These are phyloP conservation scores for Leucogyrophana mollusca DNA, from an alignment of 768 basidiomycete species.

Conservation along the genomic window DNA sequence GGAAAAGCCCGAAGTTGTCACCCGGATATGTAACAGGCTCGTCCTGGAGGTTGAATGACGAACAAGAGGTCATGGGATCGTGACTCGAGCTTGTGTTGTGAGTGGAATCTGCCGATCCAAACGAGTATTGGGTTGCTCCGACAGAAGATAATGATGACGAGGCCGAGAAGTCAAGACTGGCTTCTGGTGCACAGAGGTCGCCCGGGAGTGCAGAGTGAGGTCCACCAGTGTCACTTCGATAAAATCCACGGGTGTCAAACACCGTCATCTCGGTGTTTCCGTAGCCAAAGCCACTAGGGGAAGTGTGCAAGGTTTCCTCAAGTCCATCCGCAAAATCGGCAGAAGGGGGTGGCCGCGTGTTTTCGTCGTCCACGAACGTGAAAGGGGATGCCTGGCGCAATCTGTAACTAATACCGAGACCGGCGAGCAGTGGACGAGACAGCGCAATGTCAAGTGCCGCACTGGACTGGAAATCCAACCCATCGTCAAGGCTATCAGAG, in stretches of 20 bases:
- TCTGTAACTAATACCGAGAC: constrained; percentile 23
- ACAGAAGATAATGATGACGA: too few species aligned
- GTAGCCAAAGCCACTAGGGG: too few species aligned
- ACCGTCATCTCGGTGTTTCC: too few species aligned
- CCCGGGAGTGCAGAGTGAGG: too few species aligned
- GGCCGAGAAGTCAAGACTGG: too few species aligned
- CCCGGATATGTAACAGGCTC: constrained; percentile 9
- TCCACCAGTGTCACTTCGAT: too few species aligned
- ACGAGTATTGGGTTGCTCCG: too few species aligned
- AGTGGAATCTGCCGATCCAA: too few species aligned
- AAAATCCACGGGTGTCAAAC: too few species aligned
- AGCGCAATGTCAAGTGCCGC: constrained; percentile 16
- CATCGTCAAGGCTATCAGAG: too few species aligned
- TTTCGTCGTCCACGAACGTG: neutral
- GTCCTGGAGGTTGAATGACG: constrained; percentile 5
- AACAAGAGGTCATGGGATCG: neutral
- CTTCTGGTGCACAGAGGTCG: too few species aligned
- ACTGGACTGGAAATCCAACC: constrained; percentile 28
- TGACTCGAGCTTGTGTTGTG: neutral
- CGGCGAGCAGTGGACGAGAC: constrained; percentile 17
- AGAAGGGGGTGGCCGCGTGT: neutral
- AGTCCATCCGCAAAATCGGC: constrained; percentile 1
- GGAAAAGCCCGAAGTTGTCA: constrained; percentile 23
- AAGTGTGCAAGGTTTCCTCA: too few species aligned
- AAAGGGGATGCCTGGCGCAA: neutral